These are phyloP conservation scores for Capsicum rhomboideum DNA, from an alignment of 257 asterid genomes.

Conservation along the genomic window DNA sequence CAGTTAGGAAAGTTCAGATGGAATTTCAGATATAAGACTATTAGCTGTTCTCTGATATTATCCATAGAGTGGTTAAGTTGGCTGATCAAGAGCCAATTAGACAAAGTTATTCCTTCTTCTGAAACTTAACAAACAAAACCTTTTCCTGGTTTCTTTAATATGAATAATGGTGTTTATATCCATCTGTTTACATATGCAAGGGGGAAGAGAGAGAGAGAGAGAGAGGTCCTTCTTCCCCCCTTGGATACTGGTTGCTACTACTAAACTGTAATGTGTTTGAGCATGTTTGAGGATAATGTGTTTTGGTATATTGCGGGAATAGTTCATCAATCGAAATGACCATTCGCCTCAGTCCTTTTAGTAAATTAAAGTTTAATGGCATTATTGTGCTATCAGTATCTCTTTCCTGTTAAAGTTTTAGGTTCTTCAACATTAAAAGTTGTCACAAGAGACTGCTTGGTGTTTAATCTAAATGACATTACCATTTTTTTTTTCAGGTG, in stretches of 20 bases:
- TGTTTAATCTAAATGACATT: neutral
- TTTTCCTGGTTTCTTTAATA: neutral
- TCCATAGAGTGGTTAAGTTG: neutral
- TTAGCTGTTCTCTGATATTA: neutral
- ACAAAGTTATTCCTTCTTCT: neutral
- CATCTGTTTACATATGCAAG: neutral
- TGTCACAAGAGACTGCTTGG: neutral
- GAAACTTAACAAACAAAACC: neutral
- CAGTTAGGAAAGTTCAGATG: neutral
- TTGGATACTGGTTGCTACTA: neutral
- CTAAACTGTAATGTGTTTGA: neutral
- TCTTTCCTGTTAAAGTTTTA: neutral
- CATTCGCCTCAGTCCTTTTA: neutral
- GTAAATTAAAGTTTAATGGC: neutral
- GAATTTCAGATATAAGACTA: neutral
- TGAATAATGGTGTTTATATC: neutral
- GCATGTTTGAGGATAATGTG: neutral
- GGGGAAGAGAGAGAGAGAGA: neutral
- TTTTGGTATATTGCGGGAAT: neutral
- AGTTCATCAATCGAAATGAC: neutral
- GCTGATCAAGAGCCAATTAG: neutral
- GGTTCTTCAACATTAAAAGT: neutral
- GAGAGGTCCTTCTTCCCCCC: neutral
- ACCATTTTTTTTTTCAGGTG: slow-evolving; percentile 2
- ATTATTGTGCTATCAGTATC: neutral